Percentiles rank a stretch among this genome's conserved stretches.
Evolutionary conservation across 2,329 filamentous ascomycete species (phyloP).

Genomic region (Trichoderma koningii): DNA sequence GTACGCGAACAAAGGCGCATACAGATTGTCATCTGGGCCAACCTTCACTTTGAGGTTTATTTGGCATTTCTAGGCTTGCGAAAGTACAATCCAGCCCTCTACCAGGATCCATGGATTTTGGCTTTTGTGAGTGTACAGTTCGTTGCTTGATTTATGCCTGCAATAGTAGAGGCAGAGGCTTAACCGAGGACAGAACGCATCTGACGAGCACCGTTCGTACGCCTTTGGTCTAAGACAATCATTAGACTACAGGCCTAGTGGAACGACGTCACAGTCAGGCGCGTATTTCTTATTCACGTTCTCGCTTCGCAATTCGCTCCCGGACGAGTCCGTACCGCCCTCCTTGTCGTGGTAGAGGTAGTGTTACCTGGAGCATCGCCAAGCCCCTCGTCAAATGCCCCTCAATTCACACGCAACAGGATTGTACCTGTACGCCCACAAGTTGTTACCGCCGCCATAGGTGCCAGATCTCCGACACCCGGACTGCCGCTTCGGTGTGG

Average conservation of each 20-base stretch:
- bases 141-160: no score
- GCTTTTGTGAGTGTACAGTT: no score
- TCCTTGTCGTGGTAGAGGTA: not conserved
- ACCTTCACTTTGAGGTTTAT: no score
- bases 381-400: not conserved
- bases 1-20: no score
- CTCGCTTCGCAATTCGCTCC: not conserved
- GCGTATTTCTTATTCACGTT: not conserved
- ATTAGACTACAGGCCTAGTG: not conserved
- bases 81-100: no score
- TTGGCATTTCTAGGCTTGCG: no score
- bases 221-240: not conserved
- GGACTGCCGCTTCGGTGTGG: constrained; percentile 8
- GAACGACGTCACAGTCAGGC: not conserved
- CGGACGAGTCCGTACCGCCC: no score
- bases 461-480: constrained; percentile 15
- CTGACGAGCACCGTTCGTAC: not conserved
- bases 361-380: not conserved
- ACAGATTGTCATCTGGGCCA: not conserved
- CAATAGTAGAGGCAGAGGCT: not conserved
- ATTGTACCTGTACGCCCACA: constrained; percentile 1
- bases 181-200: not conserved
- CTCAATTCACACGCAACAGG: not conserved
- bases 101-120: no score
- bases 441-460: not conserved